A percentile compares a stretch with the other conserved stretches of the same genome.
These are phyloP conservation scores for Chaetomiaceae sp. DNA, from an alignment of 2,329 filamentous ascomycete genomes.

Conservation along the genomic window DNA sequence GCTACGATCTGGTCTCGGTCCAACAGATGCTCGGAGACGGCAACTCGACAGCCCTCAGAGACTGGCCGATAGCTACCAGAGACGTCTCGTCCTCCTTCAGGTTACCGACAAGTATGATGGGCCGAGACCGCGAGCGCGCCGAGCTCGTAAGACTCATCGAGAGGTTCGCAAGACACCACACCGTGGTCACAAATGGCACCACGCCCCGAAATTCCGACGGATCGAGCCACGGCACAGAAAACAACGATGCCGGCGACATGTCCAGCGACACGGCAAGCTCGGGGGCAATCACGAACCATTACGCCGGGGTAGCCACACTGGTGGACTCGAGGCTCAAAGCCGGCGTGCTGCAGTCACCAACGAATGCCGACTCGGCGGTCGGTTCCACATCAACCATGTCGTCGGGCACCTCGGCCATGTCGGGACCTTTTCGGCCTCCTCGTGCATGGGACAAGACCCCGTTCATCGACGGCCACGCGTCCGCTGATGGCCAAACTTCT, in stretches of 20 bases:
- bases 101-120: conserved; percentile 75
- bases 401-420: conserved; percentile 39
- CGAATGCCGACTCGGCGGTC: conserved; percentile 37
- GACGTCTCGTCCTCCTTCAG: conserved; percentile 93
- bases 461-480: conserved; percentile 44
- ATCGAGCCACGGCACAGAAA: conserved; percentile 50
- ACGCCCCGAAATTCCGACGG: conserved; percentile 47
- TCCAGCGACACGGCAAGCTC: conserved; percentile 60
- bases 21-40: conserved; percentile 71
- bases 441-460: conserved; percentile 50
- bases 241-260: conserved; percentile 44
- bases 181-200: conserved; percentile 39
- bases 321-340: conserved; percentile 39
- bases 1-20: conserved; percentile 71
- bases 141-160: conserved; percentile 71
- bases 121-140: conserved; percentile 66
- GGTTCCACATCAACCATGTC: conserved; percentile 44
- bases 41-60: conserved; percentile 63
- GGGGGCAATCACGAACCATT: conserved; percentile 45
- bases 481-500: conserved; percentile 41
- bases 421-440: conserved; percentile 33
- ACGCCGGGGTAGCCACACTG: conserved; percentile 47
- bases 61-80: conserved; percentile 72
- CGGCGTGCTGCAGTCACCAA: conserved; percentile 38
- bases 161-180: conserved; percentile 64